Evolutionary conservation across 306 rosid species (phyloP).

Genomic region (Trichosanthes truncata): DNA sequence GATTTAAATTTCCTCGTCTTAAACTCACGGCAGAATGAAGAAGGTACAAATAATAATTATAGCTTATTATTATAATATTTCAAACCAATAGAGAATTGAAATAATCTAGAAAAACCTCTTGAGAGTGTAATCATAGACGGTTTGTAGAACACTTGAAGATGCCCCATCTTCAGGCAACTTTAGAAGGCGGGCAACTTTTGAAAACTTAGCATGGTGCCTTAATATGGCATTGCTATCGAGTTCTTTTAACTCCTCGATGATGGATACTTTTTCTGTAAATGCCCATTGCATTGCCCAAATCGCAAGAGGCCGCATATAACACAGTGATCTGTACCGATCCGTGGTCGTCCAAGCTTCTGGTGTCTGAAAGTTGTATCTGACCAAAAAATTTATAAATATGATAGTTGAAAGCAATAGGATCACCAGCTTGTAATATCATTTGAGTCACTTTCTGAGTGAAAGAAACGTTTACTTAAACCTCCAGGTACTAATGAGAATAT

Average conservation of each 20-base stretch:
- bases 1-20: neutral
- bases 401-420: neutral
- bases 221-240: conserved; percentile 30
- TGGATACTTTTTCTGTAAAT: conserved; percentile 23
- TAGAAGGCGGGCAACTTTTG: conserved; percentile 61
- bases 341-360: conserved; percentile 81
- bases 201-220: conserved; percentile 45
- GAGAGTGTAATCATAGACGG: conserved; percentile 56
- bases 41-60: neutral
- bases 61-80: neutral
- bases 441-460: neutral
- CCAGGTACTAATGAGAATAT: neutral
- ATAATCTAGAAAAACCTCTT: conserved; percentile 34
- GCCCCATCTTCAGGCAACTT: conserved; percentile 44
- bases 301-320: conserved; percentile 93
- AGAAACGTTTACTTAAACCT: neutral
- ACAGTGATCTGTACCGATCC: conserved; percentile 56
- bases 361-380: conserved; percentile 82
- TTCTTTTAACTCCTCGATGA: conserved; percentile 28
- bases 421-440: neutral
- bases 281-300: conserved; percentile 99
- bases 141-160: conserved; percentile 51
- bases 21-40: neutral
- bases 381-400: neutral
- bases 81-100: neutral